Percentiles rank a stretch among this genome's conserved stretches.
Evolutionary conservation across 2,329 filamentous ascomycete species (phyloP).

Genomic region (Colletotrichum spaethianum): DNA sequence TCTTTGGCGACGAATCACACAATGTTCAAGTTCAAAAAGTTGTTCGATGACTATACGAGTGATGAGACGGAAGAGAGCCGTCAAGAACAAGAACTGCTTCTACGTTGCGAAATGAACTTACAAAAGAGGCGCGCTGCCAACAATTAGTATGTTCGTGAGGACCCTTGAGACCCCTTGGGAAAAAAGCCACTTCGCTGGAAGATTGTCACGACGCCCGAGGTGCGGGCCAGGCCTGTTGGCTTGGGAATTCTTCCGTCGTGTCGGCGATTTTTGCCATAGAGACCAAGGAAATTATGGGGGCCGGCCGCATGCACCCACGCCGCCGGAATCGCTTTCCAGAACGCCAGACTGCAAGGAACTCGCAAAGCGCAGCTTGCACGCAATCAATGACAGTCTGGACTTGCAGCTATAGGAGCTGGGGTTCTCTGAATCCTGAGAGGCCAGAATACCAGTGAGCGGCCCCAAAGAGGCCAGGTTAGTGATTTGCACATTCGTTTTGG

Average conservation of each 20-base stretch:
- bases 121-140: neutral
- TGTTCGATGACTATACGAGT: neutral
- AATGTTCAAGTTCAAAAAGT: neutral
- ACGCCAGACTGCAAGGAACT: neutral
- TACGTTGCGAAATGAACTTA: neutral
- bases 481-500: slow-evolving; percentile 3
- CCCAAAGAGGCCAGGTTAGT: neutral
- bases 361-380: neutral
- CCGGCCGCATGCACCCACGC: slow-evolving; percentile 11
- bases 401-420: slow-evolving; percentile 8
- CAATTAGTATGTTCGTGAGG: slow-evolving; percentile 6
- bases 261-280: slow-evolving; percentile 33
- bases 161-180: neutral
- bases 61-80: neutral
- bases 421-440: neutral
- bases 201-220: slow-evolving; percentile 38
- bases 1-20: neutral
- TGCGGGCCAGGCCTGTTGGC: slow-evolving; percentile 20
- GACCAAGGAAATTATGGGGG: slow-evolving; percentile 9
- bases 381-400: slow-evolving; percentile 23
- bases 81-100: neutral
- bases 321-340: slow-evolving; percentile 14
- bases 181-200: slow-evolving; percentile 32
- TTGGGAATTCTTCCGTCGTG: slow-evolving; percentile 38
- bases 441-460: neutral